These are phyloP conservation scores for Yamadazyma insecticola DNA, from an alignment of 805 yeast species.

Conservation along the genomic window DNA sequence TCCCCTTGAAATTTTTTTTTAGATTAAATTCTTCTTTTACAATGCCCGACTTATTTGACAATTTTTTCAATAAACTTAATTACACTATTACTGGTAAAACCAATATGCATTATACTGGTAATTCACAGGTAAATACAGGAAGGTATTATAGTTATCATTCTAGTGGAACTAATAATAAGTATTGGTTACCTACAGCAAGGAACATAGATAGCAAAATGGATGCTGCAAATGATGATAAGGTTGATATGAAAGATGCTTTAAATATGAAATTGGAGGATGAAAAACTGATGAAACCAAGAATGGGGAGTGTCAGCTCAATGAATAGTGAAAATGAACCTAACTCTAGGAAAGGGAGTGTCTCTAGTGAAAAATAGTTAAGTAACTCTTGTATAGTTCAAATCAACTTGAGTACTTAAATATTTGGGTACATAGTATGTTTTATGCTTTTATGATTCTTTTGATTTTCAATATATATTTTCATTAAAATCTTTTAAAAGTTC, in stretches of 20 bases:
- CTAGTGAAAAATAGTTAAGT: too few relatives aligned
- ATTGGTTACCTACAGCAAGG: slow-evolving; percentile 28
- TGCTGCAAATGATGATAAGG: background rate
- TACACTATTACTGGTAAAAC: slow-evolving; percentile 30
- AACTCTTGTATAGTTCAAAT: too few relatives aligned
- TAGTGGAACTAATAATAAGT: slow-evolving; percentile 33
- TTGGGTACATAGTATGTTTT: background rate
- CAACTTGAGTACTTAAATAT: too few relatives aligned
- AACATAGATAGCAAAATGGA: background rate
- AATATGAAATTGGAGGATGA: too few relatives aligned
- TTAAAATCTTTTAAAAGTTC: slow-evolving; percentile 11
- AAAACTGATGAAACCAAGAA: slow-evolving; percentile 9
- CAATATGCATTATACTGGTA: slow-evolving; percentile 24
- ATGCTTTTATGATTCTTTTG: slow-evolving; percentile 10
- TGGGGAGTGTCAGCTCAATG: slow-evolving; percentile 9
- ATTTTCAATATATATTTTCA: slow-evolving; percentile 5
- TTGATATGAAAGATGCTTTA: background rate
- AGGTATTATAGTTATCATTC: slow-evolving; percentile 31
- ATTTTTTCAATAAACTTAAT: slow-evolving; percentile 29
- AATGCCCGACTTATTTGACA: slow-evolving; percentile 36
- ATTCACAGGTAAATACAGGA: slow-evolving; percentile 35
- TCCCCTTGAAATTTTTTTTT: too few relatives aligned
- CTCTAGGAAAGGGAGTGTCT: slow-evolving; percentile 8
- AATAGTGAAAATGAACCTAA: slow-evolving; percentile 1
- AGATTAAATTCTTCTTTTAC: too few relatives aligned